Evolutionary conservation across 148 eudicot genomes (phyloP).

Genomic region (Camellia granthamiana): DNA sequence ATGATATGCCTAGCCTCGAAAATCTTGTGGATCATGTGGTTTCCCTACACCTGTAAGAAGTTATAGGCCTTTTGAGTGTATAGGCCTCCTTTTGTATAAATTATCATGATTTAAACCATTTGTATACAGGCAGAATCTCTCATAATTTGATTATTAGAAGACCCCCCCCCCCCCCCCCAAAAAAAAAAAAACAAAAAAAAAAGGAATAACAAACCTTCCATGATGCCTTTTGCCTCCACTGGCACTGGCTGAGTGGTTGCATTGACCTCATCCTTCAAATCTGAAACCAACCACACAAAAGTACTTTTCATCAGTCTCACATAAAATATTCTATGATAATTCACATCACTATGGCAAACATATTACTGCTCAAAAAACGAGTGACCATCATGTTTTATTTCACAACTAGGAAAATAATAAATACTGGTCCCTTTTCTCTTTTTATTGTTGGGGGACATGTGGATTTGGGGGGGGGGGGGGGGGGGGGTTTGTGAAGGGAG

Average conservation of each 20-base stretch:
- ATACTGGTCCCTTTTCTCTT: neutral
- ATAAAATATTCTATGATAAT: neutral
- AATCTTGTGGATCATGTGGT: too few species aligned
- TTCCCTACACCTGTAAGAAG: too few species aligned
- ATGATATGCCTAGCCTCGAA: too few species aligned
- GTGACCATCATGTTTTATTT: neutral
- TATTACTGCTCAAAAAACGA: too few species aligned
- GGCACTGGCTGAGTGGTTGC: conserved; percentile 14
- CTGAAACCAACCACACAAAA: conserved; percentile 22
- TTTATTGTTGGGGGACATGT: neutral
- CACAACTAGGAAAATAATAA: neutral
- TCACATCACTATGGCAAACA: neutral
- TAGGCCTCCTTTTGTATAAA: too few species aligned
- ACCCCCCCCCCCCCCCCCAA: neutral
- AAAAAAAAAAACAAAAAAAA: neutral
- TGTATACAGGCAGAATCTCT: too few species aligned
- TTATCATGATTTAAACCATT: too few species aligned
- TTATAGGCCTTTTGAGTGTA: too few species aligned
- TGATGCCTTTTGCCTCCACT: conserved; percentile 20
- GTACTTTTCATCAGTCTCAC: conserved; percentile 4
- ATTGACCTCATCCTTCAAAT: conserved; percentile 22
- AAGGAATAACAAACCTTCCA: conserved; percentile 18
- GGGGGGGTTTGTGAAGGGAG: too few species aligned
- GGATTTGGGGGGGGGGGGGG: too few species aligned
- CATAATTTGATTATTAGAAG: too few species aligned